These are phyloP conservation scores for Flaveria linearis DNA, from an alignment of 129 eudicot genomes.

Conservation along the genomic window DNA sequence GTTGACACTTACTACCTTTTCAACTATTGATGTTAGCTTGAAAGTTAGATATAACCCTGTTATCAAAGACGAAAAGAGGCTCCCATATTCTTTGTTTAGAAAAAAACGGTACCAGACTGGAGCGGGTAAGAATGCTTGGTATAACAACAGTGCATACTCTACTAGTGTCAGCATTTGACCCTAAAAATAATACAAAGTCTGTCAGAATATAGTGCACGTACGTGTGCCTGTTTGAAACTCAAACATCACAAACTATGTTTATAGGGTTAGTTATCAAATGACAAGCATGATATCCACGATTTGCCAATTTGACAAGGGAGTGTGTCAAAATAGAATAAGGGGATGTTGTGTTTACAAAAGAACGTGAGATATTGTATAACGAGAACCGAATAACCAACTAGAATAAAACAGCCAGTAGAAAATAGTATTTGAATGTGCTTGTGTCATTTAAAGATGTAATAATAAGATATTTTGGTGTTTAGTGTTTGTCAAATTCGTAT, in stretches of 20 bases:
- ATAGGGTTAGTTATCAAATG: constrained; percentile 8
- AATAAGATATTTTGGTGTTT: neutral
- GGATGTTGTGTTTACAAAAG: neutral
- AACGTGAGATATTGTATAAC: neutral
- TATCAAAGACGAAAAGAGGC: constrained; percentile 67
- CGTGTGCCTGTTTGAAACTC: constrained; percentile 9
- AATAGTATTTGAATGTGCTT: neutral
- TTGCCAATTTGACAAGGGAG: neutral
- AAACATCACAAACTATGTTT: constrained; percentile 5
- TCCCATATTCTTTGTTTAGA: constrained; percentile 70
- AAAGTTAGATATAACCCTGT: constrained; percentile 65
- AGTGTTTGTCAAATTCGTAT: neutral
- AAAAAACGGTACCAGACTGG: constrained; percentile 79
- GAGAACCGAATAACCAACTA: neutral
- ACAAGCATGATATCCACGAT: constrained; percentile 1
- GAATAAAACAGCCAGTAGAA: neutral
- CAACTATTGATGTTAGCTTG: constrained; percentile 70
- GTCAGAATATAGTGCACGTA: constrained; percentile 25
- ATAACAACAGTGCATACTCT: constrained; percentile 55
- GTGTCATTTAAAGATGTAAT: neutral
- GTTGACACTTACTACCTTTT: constrained; percentile 45
- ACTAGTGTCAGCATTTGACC: constrained; percentile 74
- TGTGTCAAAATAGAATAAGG: neutral
- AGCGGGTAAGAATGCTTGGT: constrained; percentile 70
- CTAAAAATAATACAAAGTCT: constrained; percentile 29